Conservation (phyloP, 2,329 filamentous ascomycete genomes). For the Exutisphaerella laricina region DNA sequence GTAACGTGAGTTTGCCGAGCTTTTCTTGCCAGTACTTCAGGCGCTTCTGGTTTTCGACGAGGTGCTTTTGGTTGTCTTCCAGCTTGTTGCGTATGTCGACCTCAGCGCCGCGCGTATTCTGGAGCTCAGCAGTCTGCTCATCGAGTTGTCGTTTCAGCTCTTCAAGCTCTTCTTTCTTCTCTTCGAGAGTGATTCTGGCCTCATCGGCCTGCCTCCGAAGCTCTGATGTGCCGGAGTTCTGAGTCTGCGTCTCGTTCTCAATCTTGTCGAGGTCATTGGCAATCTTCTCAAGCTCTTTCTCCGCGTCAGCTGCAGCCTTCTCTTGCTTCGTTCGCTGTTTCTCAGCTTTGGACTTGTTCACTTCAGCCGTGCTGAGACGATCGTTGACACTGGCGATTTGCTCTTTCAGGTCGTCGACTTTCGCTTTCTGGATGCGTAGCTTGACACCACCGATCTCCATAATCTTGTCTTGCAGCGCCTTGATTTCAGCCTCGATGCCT, state of each 20-base stretch:
- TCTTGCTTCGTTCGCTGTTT: constrained; percentile 85
- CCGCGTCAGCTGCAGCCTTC: constrained; percentile 72
- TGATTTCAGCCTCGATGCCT: constrained; percentile 88
- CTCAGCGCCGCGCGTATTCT: constrained; percentile 80
- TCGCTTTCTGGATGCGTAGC: constrained; percentile 81
- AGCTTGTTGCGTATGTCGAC: constrained; percentile 99
- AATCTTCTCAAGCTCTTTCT: constrained; percentile 70
- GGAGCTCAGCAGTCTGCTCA: constrained; percentile 76
- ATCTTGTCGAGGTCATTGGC: constrained; percentile 69
- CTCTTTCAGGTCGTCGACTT: constrained; percentile 82
- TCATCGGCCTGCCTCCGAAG: constrained; percentile 70
- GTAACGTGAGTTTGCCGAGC: constrained; percentile 72
- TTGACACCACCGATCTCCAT: constrained; percentile 97
- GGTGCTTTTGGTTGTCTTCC: constrained; percentile 87
- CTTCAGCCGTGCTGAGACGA: constrained; percentile 77
- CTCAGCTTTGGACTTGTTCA: constrained; percentile 85
- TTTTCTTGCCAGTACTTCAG: constrained; percentile 86
- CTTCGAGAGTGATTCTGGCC: constrained; percentile 67
- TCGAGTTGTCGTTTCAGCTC: constrained; percentile 80
- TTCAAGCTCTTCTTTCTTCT: constrained; percentile 74
- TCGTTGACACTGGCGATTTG: constrained; percentile 77
- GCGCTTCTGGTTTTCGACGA: constrained; percentile 79
- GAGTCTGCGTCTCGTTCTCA: constrained; percentile 70
- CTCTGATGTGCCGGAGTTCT: constrained; percentile 68
- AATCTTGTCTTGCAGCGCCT: constrained; percentile 87